These are phyloP conservation scores for Nitzschia inconspicua DNA, from an alignment of 108 stramenopile species.

Conservation along the genomic window DNA sequence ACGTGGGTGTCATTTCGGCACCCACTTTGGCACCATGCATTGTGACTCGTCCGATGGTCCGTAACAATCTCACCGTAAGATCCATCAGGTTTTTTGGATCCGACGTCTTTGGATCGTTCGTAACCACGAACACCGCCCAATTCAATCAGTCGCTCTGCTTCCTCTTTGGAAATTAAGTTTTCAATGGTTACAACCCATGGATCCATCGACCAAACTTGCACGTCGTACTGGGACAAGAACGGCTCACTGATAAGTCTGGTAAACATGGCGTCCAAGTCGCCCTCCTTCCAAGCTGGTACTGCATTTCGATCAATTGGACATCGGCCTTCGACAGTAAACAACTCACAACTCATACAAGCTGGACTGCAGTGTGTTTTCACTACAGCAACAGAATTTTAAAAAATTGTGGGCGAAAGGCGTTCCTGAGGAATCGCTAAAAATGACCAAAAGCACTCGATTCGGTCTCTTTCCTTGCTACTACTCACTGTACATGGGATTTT, in stretches of 20 bases:
- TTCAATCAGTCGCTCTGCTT: conserved; percentile 66
- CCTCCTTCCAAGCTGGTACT: conserved; percentile 46
- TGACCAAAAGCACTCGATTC: not conserved
- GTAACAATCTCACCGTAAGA: conserved; percentile 46
- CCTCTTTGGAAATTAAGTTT: conserved; percentile 72
- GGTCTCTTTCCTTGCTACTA: not conserved
- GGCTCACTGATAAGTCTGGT: conserved; percentile 49
- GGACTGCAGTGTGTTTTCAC: conserved; percentile 50
- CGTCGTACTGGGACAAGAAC: conserved; percentile 39
- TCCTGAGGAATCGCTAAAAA: no score
- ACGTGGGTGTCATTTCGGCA: conserved; percentile 54
- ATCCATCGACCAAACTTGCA: conserved; percentile 56
- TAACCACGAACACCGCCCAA: conserved; percentile 59
- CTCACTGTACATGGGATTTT: conserved; percentile 14
- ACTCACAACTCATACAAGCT: conserved; percentile 64
- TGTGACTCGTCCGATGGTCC: conserved; percentile 44
- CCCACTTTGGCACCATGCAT: conserved; percentile 72
- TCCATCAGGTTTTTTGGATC: conserved; percentile 58
- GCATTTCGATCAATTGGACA: conserved; percentile 62
- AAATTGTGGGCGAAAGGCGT: no score
- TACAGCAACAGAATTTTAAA: no score
- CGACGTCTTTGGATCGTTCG: conserved; percentile 80
- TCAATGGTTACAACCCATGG: conserved; percentile 90
- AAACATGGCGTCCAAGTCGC: conserved; percentile 69
- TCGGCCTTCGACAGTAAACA: conserved; percentile 38